Conservation (phyloP, 2,329 filamentous ascomycete genomes). For the Alternaria novae-zelandiae region DNA sequence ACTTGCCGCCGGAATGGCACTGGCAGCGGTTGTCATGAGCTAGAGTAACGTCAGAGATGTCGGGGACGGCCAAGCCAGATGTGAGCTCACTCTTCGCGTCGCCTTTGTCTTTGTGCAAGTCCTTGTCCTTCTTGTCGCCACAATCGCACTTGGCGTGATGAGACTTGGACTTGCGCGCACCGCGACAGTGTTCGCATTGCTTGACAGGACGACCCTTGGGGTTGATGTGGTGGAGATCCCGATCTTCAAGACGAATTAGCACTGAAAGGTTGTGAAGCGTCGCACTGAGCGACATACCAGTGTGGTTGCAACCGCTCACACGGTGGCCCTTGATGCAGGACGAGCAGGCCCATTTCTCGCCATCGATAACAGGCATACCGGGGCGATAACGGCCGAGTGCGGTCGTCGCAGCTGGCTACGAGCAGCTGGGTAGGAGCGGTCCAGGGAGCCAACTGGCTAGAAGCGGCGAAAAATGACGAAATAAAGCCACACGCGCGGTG, state of each 20-base stretch:
- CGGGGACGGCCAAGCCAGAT: slow-evolving; percentile 37
- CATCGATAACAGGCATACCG: slow-evolving; percentile 63
- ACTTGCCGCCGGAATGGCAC: slow-evolving; percentile 66
- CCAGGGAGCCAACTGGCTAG: slow-evolving; percentile 17
- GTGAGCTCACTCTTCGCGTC: slow-evolving; percentile 48
- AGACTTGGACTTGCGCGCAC: slow-evolving; percentile 92
- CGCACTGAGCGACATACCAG: slow-evolving; percentile 65
- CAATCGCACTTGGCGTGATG: slow-evolving; percentile 97
- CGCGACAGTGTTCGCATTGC: slow-evolving; percentile 96
- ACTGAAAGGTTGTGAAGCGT: slow-evolving; percentile 9
- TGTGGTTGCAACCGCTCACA: slow-evolving; percentile 97
- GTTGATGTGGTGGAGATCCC: slow-evolving; percentile 90
- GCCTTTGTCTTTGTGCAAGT: slow-evolving; percentile 56
- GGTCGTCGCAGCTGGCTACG: slow-evolving; percentile 41
- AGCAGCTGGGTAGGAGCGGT: slow-evolving; percentile 27
- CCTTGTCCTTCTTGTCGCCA: slow-evolving; percentile 81
- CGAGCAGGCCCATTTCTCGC: slow-evolving; percentile 97
- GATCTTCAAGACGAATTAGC: slow-evolving; percentile 65
- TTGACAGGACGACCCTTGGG: slow-evolving; percentile 97
- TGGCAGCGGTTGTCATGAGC: slow-evolving; percentile 54
- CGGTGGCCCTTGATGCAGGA: slow-evolving; percentile 98
- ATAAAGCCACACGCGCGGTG: slow-evolving; percentile 23
- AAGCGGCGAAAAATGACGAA: slow-evolving; percentile 18
- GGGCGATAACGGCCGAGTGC: slow-evolving; percentile 38
- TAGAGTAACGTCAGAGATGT: slow-evolving; percentile 40